Base-by-base conservation (phyloP, 176 grass and related monocot species). In the Olyra latifolia region DNA sequence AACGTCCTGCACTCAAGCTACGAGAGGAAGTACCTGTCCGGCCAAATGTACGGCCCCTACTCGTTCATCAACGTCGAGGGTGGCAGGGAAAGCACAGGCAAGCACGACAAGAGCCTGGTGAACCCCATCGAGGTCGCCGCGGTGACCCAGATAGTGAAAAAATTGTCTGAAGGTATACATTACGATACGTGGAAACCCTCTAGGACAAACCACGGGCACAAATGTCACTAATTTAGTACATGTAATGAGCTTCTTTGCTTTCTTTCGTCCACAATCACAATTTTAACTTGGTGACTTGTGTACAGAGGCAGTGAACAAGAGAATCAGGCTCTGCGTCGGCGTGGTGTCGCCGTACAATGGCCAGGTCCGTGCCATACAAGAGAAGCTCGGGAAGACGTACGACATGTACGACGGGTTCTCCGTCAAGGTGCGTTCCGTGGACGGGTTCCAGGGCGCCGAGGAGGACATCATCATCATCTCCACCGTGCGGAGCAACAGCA, bases 391-490 rank as follows among this genome's bases (percentile, higher is more conserved):
- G 40, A 85, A 44, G 68, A 41, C 4, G 30, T 89, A 78, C 22
- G 66, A 57, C 15, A 38, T 4, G 75, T 40, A 86, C 32, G 4
- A 5, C 0, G 47, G 25, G 0, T 86, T 92, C 80, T 70, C 87
- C 1, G 80, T 94, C 72, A 92, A 92, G 84, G 89, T 92, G 8
- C 82, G 77, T n/a, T 89, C 92, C 1, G 92, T 94, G 48, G 92
- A 94, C 60, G 92, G 92, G n/a, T 89, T 94, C 88, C 92, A 94
- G 87, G 92, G 92, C 29, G 80, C 82, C 2, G 89, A 94, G 67
- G 92, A 94, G 74, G 92, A 94, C 29, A 47, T 92, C 22, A 89
- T 94, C 62, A 89, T 94, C 69, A 58, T 94, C 56, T 92, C 86
- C 55, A 46, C 89, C 25, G 92, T 94, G 39, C 79, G 92, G 14